Base-by-base conservation (phyloP, 441 rosid genomes). In the Capsella rubella region DNA sequence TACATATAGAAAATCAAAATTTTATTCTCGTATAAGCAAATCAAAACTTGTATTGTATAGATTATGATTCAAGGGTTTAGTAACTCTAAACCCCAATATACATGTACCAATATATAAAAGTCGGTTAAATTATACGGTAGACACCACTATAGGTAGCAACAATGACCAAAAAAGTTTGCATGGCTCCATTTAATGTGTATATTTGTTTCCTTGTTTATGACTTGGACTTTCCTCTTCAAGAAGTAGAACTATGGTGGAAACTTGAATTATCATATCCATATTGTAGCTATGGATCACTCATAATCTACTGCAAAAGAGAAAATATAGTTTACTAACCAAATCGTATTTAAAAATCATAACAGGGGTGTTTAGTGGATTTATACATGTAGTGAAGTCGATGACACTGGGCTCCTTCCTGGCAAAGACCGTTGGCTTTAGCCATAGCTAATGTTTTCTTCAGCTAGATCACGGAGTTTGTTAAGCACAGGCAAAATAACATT, bases 401-500 rank as follows among this genome's bases (percentile, higher is more conserved):
- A 68, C 32, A 15, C 51, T 46, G 32, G 32, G 46, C 46, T 68
- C 31, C 4, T 32, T 32, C 11, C 31, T 1, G 55, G 40, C 34
- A 55, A 56, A 54, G 59, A 37, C 29, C 27, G 43, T 65, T 50
- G 64, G 82, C 45, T 28, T 21, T 65, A 40, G 3, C 43, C 16
- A 77, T 73, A 52, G 57, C 45, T 75, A 3, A 47, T 34, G 64
- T 25, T 69, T 42, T 78, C 87, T 52, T 86, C 94, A 1, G 87
- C 97, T 42, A 89, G 86, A 10, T 13, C 78, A 65, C 87, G 87
- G 75, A 90, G 74, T 74, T 80, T 82, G 61, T 89, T 75, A 54
- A 91, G 96, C 82, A 80, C 92, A 28, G 93, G 98, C 55, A 94
- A 67, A 54, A 94, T 52, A n/a, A 52, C 82, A 4, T 34, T 75